Evolutionary conservation across 1,139 yeast genomes (phyloP).

Genomic region (Eremothecium cymbalariae): DNA sequence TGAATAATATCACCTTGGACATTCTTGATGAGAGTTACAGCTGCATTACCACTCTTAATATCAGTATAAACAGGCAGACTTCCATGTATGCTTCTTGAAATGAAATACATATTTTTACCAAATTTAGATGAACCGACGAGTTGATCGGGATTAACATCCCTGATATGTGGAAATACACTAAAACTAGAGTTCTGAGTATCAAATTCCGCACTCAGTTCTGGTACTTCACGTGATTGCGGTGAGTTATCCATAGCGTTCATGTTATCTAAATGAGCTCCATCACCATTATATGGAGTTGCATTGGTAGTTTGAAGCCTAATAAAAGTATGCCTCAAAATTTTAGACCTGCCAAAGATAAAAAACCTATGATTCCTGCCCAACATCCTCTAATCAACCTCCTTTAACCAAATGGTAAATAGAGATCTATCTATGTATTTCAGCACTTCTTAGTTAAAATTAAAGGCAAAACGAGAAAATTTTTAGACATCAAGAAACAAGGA

Average conservation of each 20-base stretch:
- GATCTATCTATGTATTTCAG: background rate
- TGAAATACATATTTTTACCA: conserved; percentile 40
- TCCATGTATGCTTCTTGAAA: conserved; percentile 49
- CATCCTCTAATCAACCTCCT: too few species aligned
- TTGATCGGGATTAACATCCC: conserved; percentile 27
- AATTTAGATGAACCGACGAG: conserved; percentile 34
- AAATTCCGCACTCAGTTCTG: conserved; percentile 4
- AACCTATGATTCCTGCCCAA: background rate
- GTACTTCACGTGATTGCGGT: too few species aligned
- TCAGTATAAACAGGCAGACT: conserved; percentile 66
- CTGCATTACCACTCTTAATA: conserved; percentile 36
- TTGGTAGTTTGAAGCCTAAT: conserved; percentile 6
- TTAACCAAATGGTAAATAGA: background rate
- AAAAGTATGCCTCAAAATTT: conserved; percentile 1
- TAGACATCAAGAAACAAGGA: too few species aligned
- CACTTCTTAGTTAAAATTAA: too few species aligned
- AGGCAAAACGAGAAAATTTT: too few species aligned
- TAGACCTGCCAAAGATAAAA: background rate
- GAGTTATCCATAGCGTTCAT: too few species aligned
- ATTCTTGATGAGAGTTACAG: conserved; percentile 56
- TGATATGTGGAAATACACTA: conserved; percentile 26
- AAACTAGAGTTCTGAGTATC: conserved; percentile 5
- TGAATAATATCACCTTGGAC: conserved; percentile 53
- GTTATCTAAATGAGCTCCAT: too few species aligned
- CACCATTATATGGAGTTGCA: conserved; percentile 1